Conservation (phyloP, 768 basidiomycete species). For the Kondoa malvinella region DNA sequence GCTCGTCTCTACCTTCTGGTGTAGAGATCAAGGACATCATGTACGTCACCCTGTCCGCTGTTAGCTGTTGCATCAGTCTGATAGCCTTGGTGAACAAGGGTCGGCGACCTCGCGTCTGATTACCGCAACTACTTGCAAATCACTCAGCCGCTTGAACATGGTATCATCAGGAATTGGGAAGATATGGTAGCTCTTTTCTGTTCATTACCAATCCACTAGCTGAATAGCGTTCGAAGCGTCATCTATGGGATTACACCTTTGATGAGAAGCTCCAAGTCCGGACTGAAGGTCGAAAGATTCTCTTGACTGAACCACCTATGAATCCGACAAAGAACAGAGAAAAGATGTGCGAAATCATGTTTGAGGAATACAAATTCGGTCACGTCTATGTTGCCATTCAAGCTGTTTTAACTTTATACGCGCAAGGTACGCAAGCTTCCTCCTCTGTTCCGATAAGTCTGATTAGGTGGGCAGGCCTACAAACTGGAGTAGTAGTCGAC, state of each 20-base stretch:
- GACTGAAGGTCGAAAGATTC: conserved; percentile 65
- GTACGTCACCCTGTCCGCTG: not conserved
- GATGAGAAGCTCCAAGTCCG: conserved; percentile 83
- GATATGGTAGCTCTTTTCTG: conserved; percentile 79
- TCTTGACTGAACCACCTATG: conserved; percentile 98
- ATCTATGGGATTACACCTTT: conserved; percentile 86
- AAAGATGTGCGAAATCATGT: conserved; percentile 95
- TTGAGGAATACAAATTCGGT: conserved; percentile 91
- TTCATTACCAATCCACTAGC: no score
- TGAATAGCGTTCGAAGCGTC: conserved; percentile 2
- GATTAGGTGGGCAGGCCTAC: conserved; percentile 48
- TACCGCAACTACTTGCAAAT: conserved; percentile 91
- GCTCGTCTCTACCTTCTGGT: not conserved
- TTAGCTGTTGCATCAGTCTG: not conserved
- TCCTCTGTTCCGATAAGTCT: not conserved
- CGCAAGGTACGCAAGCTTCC: conserved; percentile 58
- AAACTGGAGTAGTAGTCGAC: conserved; percentile 96
- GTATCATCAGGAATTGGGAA: conserved; percentile 96
- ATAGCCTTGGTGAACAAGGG: conserved; percentile 17
- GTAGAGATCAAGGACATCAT: conserved; percentile 5
- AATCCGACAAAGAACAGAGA: conserved; percentile 87
- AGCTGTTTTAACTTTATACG: conserved; percentile 92
- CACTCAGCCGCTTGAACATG: conserved; percentile 97
- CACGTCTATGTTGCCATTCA: conserved; percentile 97
- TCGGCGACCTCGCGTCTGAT: conserved; percentile 89